These are phyloP conservation scores for Atkinsonella texensis DNA, from an alignment of 2,329 filamentous ascomycete genomes.

Conservation along the genomic window DNA sequence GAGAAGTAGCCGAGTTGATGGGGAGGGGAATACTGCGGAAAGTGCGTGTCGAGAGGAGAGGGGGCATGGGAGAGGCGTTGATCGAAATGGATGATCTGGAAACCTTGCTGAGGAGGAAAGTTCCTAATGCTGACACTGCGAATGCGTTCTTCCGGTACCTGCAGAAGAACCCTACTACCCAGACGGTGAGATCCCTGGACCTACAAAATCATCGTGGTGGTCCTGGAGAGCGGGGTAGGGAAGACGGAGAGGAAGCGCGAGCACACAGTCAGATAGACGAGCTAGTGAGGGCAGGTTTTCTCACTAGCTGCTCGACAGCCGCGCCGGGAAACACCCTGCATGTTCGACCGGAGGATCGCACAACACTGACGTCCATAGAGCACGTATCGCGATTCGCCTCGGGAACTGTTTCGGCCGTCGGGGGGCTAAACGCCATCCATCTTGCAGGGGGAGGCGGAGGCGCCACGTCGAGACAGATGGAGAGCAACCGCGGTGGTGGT, in stretches of 20 bases:
- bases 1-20: conserved; percentile 52
- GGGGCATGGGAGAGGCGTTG: conserved; percentile 51
- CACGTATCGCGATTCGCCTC: conserved; percentile 53
- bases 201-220: neutral
- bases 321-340: conserved; percentile 25
- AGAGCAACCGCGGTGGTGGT: neutral
- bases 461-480: neutral
- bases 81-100: conserved; percentile 47
- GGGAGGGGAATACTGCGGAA: conserved; percentile 45
- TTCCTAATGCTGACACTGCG: conserved; percentile 30
- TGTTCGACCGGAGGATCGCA: conserved; percentile 39
- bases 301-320: conserved; percentile 35
- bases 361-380: conserved; percentile 47
- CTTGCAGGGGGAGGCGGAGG: conserved; percentile 42
- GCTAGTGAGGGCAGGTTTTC: conserved; percentile 54
- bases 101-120: conserved; percentile 25
- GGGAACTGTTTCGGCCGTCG: conserved; percentile 56
- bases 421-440: conserved; percentile 53
- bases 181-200: conserved; percentile 13
- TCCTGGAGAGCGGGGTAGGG: neutral
- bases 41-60: conserved; percentile 50
- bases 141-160: conserved; percentile 41
- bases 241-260: conserved; percentile 19
- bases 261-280: conserved; percentile 36
- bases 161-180: conserved; percentile 33